These are phyloP conservation scores for Rhizopogon vinicolor DNA, from an alignment of 768 basidiomycete species.

Conservation along the genomic window DNA sequence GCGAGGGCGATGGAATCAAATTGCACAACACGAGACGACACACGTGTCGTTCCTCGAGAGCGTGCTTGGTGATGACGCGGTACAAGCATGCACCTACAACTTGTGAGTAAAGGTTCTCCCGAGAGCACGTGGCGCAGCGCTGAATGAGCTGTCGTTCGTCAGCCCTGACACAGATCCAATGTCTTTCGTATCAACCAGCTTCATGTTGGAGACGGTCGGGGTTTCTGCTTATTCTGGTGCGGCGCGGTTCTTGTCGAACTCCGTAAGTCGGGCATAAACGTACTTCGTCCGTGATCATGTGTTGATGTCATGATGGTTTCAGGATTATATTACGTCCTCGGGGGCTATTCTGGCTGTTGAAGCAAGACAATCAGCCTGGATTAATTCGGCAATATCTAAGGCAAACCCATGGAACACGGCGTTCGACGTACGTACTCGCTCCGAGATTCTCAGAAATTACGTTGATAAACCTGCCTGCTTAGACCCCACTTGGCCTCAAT, in stretches of 20 bases:
- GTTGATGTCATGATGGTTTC: not conserved
- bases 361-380: slow-evolving; percentile 49
- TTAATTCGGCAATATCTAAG: slow-evolving; percentile 36
- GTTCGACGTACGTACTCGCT: slow-evolving; percentile 31
- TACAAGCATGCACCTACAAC: slow-evolving; percentile 8
- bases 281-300: not conserved
- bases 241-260: slow-evolving; percentile 32
- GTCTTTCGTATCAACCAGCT: slow-evolving; percentile 40
- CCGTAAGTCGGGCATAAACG: slow-evolving; percentile 4
- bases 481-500: slow-evolving; percentile 33
- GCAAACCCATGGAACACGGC: slow-evolving; percentile 41
- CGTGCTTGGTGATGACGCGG: slow-evolving; percentile 6
- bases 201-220: slow-evolving; percentile 48
- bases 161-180: slow-evolving; percentile 39
- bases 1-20: slow-evolving; percentile 29
- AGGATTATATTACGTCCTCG: slow-evolving; percentile 46
- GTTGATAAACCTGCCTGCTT: slow-evolving; percentile 9
- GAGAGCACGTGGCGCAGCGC: not conserved
- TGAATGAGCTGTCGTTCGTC: not conserved
- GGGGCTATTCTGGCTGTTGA: slow-evolving; percentile 58
- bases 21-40: slow-evolving; percentile 35
- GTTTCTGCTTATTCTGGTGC: slow-evolving; percentile 59
- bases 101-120: not conserved
- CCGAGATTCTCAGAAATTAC: not conserved
- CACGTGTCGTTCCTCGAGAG: slow-evolving; percentile 39